A percentile compares a stretch with the other conserved stretches of the same genome.
Conservation (phyloP, 352 stramenopile species). For the Saprolegnia parasitica region DNA sequence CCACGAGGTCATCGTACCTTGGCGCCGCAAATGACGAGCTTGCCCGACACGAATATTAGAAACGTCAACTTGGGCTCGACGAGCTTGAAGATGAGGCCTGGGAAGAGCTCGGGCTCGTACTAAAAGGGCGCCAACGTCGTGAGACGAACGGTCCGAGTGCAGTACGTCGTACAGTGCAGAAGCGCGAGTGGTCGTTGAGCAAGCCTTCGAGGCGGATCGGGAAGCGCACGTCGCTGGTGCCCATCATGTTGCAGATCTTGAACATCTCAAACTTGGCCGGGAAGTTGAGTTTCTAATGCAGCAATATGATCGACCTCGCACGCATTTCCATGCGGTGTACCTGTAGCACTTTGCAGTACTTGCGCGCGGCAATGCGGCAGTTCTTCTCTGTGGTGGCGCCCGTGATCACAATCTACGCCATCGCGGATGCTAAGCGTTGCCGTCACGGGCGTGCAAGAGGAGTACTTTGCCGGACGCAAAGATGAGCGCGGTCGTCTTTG, state of each 20-base stretch:
- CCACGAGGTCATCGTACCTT: too few relatives aligned
- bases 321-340: background rate
- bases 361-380: constrained; percentile 73
- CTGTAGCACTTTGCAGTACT: constrained; percentile 77
- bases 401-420: constrained; percentile 71
- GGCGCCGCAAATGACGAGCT: constrained; percentile 95
- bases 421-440: background rate
- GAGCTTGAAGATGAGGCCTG: constrained; percentile 98
- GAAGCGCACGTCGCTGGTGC: constrained; percentile 96
- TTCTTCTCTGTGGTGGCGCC: constrained; percentile 78
- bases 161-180: constrained; percentile 79
- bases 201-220: constrained; percentile 98
- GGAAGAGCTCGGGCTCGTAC: constrained; percentile 99
- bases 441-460: background rate
- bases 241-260: constrained; percentile 98
- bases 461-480: constrained; percentile 93
- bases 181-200: constrained; percentile 92
- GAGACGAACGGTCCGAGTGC: background rate
- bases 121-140: constrained; percentile 27
- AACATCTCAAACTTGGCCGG: constrained; percentile 83
- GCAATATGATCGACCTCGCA: background rate
- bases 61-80: constrained; percentile 96
- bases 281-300: constrained; percentile 80
- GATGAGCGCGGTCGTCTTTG: constrained; percentile 96
- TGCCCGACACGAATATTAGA: constrained; percentile 99